Conservation (phyloP, 352 stramenopile genomes). For the Halophytophthora batemanensis region DNA sequence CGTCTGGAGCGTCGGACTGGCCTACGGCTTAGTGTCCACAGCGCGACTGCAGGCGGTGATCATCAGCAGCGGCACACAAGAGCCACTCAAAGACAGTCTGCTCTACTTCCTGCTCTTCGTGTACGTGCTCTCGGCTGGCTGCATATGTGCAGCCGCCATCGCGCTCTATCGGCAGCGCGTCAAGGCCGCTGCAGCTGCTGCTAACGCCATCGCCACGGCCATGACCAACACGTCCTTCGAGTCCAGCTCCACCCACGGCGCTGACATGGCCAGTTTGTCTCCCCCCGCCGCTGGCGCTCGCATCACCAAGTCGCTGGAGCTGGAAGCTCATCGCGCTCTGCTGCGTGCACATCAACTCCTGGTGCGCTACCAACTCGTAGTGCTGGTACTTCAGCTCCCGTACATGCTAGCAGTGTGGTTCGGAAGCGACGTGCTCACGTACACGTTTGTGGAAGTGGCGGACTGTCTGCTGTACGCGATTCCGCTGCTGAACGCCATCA, state of each 20-base stretch:
- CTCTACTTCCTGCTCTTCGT: conserved; percentile 29
- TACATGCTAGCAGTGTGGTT: conserved; percentile 45
- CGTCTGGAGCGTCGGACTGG: conserved; percentile 42
- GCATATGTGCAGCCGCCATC: conserved; percentile 29
- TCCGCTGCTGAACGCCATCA: conserved; percentile 50
- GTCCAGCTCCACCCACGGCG: conserved; percentile 11
- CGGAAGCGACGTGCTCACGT: conserved; percentile 18
- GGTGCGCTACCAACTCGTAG: conserved; percentile 45
- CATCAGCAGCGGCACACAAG: conserved; percentile 13
- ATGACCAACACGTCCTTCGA: conserved; percentile 15
- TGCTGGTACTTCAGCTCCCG: conserved; percentile 43
- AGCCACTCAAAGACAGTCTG: conserved; percentile 11
- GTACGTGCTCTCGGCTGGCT: conserved; percentile 30
- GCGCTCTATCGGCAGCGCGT: conserved; percentile 26
- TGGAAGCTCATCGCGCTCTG: conserved; percentile 24
- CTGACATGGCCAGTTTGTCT: conserved; percentile 4
- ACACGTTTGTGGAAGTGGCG: conserved; percentile 30
- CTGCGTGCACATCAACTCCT: conserved; percentile 38
- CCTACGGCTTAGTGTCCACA: conserved; percentile 37
- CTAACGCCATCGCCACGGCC: conserved; percentile 6
- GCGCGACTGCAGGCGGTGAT: conserved; percentile 25
- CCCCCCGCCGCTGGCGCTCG: too few relatives aligned
- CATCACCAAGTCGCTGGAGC: conserved; percentile 26
- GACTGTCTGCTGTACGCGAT: conserved; percentile 43
- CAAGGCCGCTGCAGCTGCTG: conserved; percentile 7